Percentiles rank a stretch among this genome's conserved stretches.
phyloP scores from a whole-genome alignment of 352 stramenopile species.

The Phytopythium montanum region DNA sequence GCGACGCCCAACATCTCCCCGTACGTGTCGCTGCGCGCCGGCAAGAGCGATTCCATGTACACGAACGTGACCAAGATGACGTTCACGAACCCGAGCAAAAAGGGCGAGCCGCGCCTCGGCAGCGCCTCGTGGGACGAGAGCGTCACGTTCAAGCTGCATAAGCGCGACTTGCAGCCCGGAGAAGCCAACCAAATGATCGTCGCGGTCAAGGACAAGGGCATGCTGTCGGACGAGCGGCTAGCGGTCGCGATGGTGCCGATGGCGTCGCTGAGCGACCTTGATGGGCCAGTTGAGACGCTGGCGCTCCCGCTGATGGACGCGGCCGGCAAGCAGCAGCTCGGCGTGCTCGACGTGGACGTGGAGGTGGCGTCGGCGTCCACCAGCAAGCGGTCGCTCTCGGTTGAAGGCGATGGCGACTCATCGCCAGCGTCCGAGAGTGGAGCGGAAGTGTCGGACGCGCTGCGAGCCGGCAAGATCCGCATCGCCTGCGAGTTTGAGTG shows the following conservation, averaged over 20 bases:
- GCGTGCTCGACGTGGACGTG: conserved; percentile 29
- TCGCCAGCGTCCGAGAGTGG: conserved; percentile 8
- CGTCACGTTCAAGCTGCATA: conserved; percentile 67
- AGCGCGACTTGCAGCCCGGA: conserved; percentile 40
- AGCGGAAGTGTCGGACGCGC: conserved; percentile 19
- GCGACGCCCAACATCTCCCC: conserved; percentile 75
- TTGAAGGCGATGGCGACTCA: conserved; percentile 18
- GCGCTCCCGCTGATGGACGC: conserved; percentile 30
- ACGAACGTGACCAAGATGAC: conserved; percentile 73
- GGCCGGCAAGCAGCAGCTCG: conserved; percentile 22
- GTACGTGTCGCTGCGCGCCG: conserved; percentile 75
- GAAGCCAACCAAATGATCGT: conserved; percentile 20
- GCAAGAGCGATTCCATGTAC: conserved; percentile 48
- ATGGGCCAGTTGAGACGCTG: conserved; percentile 14
- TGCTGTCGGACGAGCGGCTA: conserved; percentile 32
- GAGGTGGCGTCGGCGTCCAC: conserved; percentile 29
- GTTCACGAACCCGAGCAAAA: conserved; percentile 43
- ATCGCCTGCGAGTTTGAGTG: conserved; percentile 43
- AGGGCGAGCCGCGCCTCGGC: conserved; percentile 26
- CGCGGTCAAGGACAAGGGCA: conserved; percentile 38
- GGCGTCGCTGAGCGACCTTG: conserved; percentile 17
- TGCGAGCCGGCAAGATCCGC: conserved; percentile 37
- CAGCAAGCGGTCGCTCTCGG: conserved; percentile 31
- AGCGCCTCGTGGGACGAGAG: conserved; percentile 72
- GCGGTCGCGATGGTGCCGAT: conserved; percentile 26